Evolutionary conservation across 768 basidiomycete species (phyloP), one percentile per base, ranked within the genome.

Genomic region (Scleroderma citrinum): DNA sequence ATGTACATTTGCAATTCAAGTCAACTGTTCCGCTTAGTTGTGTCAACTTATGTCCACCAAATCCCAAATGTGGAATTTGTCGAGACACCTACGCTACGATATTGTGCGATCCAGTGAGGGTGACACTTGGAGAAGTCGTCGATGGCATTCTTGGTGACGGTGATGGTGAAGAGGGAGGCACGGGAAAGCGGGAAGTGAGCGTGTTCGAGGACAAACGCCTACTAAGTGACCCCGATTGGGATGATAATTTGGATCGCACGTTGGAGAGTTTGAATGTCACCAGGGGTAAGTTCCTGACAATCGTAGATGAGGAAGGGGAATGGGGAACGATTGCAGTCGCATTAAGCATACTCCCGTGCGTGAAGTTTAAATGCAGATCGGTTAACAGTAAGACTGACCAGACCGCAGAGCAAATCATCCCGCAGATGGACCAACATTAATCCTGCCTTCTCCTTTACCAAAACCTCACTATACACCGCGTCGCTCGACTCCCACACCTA

Each of bases 201-300:
- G 85, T 94, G 31, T 90, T 84, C 58, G 91, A 97, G 65, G 92
- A 88, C 41, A 84, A 86, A 57, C 76, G 93, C 38, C 68, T 99
- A 39, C 69, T 99, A 48, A 86, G 82, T 54, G 96, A 98, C 59
- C 91, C 92, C 7, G 95, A 98, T 61, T 95, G 87, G 76, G 86
- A 91, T 40, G 94, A 97, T 58, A 97, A 97, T 58, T 62, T 79
- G 52, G 84, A 78, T 2, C 76, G 85, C 52, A 92, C 90, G 41
- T 63, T 99, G 56, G 87, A 82, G 55, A 88, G 89, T 56, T 60
- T 98, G 47, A 86, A 80, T 41, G 81, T 95, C 29, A 80, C 77
- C 0, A 70, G 84, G 47, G 92, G 94, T 36, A 93, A 85, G 69
- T 95, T 96, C 70, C 60, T 98, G 60, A 82, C 83, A 5, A 85